Conservation (phyloP, 352 stramenopile genomes). For the Globisporangium barbulae region DNA sequence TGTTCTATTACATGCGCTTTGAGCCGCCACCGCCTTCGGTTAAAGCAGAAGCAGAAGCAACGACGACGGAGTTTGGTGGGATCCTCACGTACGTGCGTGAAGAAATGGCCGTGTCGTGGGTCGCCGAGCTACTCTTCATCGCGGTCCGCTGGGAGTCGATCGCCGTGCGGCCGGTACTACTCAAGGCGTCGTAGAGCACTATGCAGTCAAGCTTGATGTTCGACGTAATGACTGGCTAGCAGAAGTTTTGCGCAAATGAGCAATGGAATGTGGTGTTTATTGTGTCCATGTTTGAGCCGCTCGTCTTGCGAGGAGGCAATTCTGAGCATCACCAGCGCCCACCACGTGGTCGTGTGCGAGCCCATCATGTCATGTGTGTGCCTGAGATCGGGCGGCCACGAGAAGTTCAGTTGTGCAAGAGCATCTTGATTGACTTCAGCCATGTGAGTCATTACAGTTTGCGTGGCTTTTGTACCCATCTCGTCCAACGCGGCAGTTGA, state of each 20-base stretch:
- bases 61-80: conserved; percentile 39
- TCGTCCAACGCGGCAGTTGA: background rate
- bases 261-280: too few species aligned
- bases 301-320: too few species aligned
- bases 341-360: too few species aligned
- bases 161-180: conserved; percentile 38
- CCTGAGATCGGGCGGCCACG: too few species aligned
- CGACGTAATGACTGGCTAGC: too few species aligned
- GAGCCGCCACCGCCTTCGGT: conserved; percentile 7
- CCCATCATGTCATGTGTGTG: too few species aligned
- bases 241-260: too few species aligned
- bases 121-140: conserved; percentile 57
- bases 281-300: too few species aligned
- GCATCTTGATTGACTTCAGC: too few species aligned
- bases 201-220: too few species aligned
- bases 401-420: too few species aligned
- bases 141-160: conserved; percentile 55
- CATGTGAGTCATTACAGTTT: background rate
- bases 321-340: too few species aligned
- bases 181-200: conserved; percentile 20
- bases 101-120: conserved; percentile 40
- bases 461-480: background rate
- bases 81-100: conserved; percentile 50
- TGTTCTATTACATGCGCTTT: conserved; percentile 68
- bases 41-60: conserved; percentile 1